Evolutionary conservation across 1,284 basidiomycete species (phyloP).

Genomic region (Heterobasidion occidentale): DNA sequence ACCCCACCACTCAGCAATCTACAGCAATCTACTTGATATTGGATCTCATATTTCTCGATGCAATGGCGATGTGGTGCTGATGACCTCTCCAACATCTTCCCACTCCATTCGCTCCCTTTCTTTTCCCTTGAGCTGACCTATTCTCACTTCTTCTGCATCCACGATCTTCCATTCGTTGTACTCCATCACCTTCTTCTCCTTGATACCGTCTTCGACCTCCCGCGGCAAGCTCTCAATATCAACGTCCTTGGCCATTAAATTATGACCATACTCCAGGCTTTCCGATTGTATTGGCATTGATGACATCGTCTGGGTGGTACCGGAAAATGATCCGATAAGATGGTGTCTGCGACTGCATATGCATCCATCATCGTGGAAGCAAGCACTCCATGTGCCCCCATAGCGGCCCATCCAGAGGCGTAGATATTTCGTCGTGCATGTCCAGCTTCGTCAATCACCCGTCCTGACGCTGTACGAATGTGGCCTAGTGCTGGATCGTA

Average conservation of each 20-base stretch:
- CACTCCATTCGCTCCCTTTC: conserved; percentile 75
- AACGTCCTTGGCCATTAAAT: conserved; percentile 7
- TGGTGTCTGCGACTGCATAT: conserved; percentile 68
- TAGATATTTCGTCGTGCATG: conserved; percentile 62
- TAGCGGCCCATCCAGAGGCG: conserved; percentile 90
- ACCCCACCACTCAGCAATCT: no score
- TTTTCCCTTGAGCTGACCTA: conserved; percentile 55
- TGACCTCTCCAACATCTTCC: conserved; percentile 40
- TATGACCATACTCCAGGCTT: neutral
- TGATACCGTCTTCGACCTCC: conserved; percentile 49
- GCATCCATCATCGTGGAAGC: conserved; percentile 94
- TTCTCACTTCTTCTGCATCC: conserved; percentile 56
- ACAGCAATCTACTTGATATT: no score
- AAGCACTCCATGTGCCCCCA: conserved; percentile 88
- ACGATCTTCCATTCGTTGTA: conserved; percentile 68
- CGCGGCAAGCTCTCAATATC: conserved; percentile 27
- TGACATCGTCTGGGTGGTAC: neutral
- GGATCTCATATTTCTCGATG: no score
- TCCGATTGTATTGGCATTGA: conserved; percentile 8
- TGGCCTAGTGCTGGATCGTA: conserved; percentile 46
- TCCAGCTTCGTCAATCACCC: conserved; percentile 40
- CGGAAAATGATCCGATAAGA: conserved; percentile 49
- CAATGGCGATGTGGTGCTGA: conserved; percentile 16
- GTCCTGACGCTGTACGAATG: conserved; percentile 44
- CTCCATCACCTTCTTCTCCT: conserved; percentile 37